phyloP scores from a whole-genome alignment of 2,329 filamentous ascomycete species.

The Hawksworthiomyces lignivorus region DNA sequence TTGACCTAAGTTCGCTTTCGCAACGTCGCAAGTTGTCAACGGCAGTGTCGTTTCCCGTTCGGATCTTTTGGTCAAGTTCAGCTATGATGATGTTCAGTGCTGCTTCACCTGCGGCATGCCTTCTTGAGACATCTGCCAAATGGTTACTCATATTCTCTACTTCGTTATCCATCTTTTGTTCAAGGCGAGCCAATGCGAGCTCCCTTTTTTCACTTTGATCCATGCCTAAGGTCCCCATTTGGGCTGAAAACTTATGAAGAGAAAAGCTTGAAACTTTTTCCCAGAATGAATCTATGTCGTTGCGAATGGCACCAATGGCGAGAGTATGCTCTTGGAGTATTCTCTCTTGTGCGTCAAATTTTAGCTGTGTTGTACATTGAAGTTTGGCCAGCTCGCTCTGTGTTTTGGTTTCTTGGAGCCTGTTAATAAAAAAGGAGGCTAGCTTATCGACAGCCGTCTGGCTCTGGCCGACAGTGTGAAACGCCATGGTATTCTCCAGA shows the following conservation, averaged over 20 bases:
- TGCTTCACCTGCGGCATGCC: constrained; percentile 8
- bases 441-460: constrained; percentile 10
- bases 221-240: constrained; percentile 8
- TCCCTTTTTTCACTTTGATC: constrained; percentile 8
- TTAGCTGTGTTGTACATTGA: constrained; percentile 9
- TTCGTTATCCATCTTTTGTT: constrained; percentile 15
- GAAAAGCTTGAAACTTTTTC: constrained; percentile 11
- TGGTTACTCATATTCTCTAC: constrained; percentile 10
- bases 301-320: constrained; percentile 1
- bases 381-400: constrained; percentile 5
- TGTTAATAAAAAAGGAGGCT: constrained; percentile 12
- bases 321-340: constrained; percentile 6
- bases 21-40: constrained; percentile 3
- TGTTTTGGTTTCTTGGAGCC: constrained; percentile 13
- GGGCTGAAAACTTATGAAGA: constrained; percentile 11
- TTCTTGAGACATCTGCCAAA: constrained; percentile 11
- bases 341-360: constrained; percentile 14
- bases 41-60: neutral
- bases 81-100: constrained; percentile 3
- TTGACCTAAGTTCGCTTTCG: constrained; percentile 8
- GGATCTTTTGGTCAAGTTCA: constrained; percentile 1
- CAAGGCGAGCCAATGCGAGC: constrained; percentile 8
- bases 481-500: no score
- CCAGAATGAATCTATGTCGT: constrained; percentile 12
- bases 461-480: neutral